Base-by-base conservation (phyloP, 495 filamentous ascomycete genomes). In the Rostrohypoxylon terebratum region DNA sequence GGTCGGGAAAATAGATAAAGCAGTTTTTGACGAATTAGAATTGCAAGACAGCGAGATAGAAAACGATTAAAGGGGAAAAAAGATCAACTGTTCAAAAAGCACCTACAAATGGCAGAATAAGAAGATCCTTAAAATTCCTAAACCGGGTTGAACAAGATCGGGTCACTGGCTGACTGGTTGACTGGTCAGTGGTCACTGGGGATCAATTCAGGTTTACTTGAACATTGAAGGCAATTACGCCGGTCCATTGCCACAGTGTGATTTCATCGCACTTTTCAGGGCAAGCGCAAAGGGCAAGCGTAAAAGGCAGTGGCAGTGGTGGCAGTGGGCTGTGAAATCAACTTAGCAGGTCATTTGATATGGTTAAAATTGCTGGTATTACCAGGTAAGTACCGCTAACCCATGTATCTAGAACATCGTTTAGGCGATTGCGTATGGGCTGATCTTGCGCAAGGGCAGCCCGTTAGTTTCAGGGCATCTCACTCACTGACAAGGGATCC, bases 321-420 rank as follows among this genome's bases (percentile, higher is more conserved):
- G 16, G 7, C 45, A 62, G 63, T 48, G 57, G 60, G 55, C 62
- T 61, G 20, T 58, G 45, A 53, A 66, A 61, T 65, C 54, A 65
- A 60, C 64, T 69, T 61, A 59, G 63, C 55, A 68, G 71, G 71
- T 73, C 71, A 73, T 62, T 73, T 73, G 71, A 73, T 63, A 73
- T 20, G 70, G 70, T 45, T 73, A 73, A 73, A 73, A 73, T 65
- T 57, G 54, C 44, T 65, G 47, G 48, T 47, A 51, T 54, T 68
- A 67, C 63, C 16, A 16, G 31, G 6, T n/a, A 21, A 38, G 36
- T 59, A 59, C 55, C 55, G 25, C 55, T 40, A 33, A 36, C 8
- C 34, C 57, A 62, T 57, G 71, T 69, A 69, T 21, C 66, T 66
- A 28, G 70, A 70, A 74, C 71, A 21, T 69, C 34, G 33, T 55